A percentile compares a stretch with the other conserved stretches of the same genome.
Evolutionary conservation across 331 rosid species (phyloP).

Genomic region (Rhamnella rubrinervis): DNA sequence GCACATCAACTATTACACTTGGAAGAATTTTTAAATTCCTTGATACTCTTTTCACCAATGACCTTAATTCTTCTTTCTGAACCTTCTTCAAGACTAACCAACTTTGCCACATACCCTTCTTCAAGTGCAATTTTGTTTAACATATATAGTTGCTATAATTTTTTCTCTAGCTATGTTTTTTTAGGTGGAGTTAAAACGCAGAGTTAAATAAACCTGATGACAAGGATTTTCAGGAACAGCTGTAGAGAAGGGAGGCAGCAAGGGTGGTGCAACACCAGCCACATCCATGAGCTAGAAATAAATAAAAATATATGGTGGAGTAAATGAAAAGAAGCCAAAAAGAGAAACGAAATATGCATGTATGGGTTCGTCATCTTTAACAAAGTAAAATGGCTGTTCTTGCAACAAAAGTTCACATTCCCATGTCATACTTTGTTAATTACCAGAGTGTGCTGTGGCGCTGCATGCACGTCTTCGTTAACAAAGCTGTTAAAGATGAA

Average conservation of each 20-base stretch:
- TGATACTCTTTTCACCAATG: conserved; percentile 1
- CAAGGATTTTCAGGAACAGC: no score
- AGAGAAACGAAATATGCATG: conserved; percentile 20
- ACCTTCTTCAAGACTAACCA: no score
- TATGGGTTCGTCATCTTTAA: conserved; percentile 42
- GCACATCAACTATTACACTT: conserved; percentile 2
- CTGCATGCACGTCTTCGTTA: conserved; percentile 8
- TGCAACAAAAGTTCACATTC: conserved; percentile 21
- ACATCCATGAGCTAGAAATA: not conserved
- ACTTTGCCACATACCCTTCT: no score
- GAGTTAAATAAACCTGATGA: no score
- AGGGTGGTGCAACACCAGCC: conserved; percentile 21
- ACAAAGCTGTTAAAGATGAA: conserved; percentile 9
- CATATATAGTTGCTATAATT: no score
- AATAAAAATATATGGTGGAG: not conserved
- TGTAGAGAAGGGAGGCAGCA: no score
- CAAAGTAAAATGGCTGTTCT: conserved; percentile 44
- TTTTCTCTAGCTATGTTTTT: not conserved
- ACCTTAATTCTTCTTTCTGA: no score
- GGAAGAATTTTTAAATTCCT: not conserved
- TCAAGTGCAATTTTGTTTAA: no score
- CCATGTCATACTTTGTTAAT: conserved; percentile 24
- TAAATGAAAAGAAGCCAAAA: conserved; percentile 13
- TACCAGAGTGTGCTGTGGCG: not conserved
- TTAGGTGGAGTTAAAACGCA: no score